Percentiles rank a stretch among this genome's conserved stretches.
Evolutionary conservation across 352 stramenopile genomes (phyloP).

Genomic region (Paralagenidium karlingii): DNA sequence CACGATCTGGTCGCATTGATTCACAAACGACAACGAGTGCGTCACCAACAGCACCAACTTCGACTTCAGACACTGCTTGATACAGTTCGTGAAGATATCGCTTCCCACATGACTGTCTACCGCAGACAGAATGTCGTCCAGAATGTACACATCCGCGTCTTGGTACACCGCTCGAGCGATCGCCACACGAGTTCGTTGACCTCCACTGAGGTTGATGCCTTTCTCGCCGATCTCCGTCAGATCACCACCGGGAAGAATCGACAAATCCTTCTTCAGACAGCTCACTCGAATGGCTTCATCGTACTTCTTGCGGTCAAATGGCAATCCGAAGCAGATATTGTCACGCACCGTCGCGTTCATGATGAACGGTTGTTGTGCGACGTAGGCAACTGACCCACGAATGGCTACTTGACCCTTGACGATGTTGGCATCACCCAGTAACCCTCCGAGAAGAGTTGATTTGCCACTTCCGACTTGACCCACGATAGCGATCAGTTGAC

Average conservation of each 20-base stretch:
- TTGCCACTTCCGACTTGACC: conserved; percentile 51
- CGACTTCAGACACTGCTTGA: conserved; percentile 6
- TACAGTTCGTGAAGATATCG: conserved; percentile 18
- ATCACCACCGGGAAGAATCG: conserved; percentile 43
- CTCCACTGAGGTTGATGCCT: conserved; percentile 77
- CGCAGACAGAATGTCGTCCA: conserved; percentile 57
- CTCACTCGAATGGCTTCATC: conserved; percentile 2
- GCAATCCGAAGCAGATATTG: conserved; percentile 93
- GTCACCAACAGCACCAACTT: conserved; percentile 14
- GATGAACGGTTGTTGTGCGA: conserved; percentile 94
- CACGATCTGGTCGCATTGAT: conserved; percentile 41
- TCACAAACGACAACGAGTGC: conserved; percentile 27
- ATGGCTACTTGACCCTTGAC: conserved; percentile 37
- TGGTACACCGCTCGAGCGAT: conserved; percentile 50
- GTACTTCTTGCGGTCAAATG: conserved; percentile 35
- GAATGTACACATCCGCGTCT: conserved; percentile 30
- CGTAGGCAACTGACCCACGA: conserved; percentile 86
- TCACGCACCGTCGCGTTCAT: conserved; percentile 92
- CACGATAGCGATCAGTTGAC: conserved; percentile 48
- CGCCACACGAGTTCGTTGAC: conserved; percentile 60
- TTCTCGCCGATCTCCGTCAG: conserved; percentile 53
- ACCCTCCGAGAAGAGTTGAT: conserved; percentile 52
- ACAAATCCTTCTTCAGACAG: conserved; percentile 26
- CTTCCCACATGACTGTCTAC: conserved; percentile 35
- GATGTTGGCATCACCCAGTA: conserved; percentile 48